Percentiles rank a stretch among this genome's conserved stretches.
Conservation (phyloP, 176 grass and related monocot genomes). For the Tillandsia leiboldiana region DNA sequence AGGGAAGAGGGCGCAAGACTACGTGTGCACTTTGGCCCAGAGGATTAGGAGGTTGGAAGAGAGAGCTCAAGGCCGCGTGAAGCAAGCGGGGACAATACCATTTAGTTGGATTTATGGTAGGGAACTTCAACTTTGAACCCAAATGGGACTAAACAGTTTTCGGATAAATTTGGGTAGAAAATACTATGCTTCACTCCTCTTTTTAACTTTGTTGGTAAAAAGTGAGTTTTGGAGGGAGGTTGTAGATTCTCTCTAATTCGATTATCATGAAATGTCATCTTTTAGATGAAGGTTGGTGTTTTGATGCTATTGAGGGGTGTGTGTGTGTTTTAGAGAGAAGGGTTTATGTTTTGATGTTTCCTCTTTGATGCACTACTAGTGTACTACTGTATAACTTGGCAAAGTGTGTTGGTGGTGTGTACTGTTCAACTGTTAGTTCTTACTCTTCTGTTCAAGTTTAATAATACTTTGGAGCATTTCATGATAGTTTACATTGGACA, state of each 20-base stretch:
- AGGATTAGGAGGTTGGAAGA: slow-evolving; percentile 85
- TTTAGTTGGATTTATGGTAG: slow-evolving; percentile 84
- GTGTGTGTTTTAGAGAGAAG: slow-evolving; percentile 23
- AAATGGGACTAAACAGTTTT: too few relatives aligned
- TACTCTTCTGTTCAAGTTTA: slow-evolving; percentile 5
- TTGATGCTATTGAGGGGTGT: slow-evolving; percentile 13
- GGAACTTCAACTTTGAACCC: slow-evolving; percentile 62
- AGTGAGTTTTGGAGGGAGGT: slow-evolving; percentile 12
- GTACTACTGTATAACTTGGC: slow-evolving; percentile 46
- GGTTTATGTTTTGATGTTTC: slow-evolving; percentile 27
- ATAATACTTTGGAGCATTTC: background rate
- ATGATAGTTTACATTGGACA: too few relatives aligned
- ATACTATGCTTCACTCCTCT: slow-evolving; percentile 6
- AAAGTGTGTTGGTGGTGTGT: slow-evolving; percentile 36
- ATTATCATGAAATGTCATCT: too few relatives aligned
- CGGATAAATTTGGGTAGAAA: background rate
- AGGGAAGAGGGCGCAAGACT: slow-evolving; percentile 75
- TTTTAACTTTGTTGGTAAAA: slow-evolving; percentile 13
- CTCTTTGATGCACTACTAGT: slow-evolving; percentile 30
- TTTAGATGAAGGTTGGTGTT: too few relatives aligned
- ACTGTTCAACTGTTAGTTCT: slow-evolving; percentile 21
- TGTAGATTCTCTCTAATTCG: too few relatives aligned
- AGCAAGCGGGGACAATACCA: slow-evolving; percentile 46
- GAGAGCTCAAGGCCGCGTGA: slow-evolving; percentile 62
- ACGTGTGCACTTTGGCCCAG: slow-evolving; percentile 64